A percentile compares a stretch with the other conserved stretches of the same genome.
These are phyloP conservation scores for Thraustochytrium sp. DNA, from an alignment of 352 stramenopile species.

Conservation along the genomic window DNA sequence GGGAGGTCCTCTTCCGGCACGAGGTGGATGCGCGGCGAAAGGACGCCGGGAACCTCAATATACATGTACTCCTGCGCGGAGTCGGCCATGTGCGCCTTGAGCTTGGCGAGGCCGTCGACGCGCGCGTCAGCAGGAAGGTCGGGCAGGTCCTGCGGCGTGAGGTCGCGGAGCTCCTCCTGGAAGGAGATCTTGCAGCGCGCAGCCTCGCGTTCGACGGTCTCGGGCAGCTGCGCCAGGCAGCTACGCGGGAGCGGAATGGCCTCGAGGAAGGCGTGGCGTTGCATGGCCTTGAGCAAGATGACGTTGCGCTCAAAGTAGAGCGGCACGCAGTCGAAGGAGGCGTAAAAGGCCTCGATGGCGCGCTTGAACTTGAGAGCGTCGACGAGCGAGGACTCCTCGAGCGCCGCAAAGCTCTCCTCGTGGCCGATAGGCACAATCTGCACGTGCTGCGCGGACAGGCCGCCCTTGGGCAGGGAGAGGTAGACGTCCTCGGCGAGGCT, in stretches of 20 bases:
- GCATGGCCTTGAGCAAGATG: constrained; percentile 7
- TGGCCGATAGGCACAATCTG: constrained; percentile 66
- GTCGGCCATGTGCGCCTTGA: neutral
- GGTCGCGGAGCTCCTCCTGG: neutral
- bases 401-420: constrained; percentile 38
- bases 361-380: constrained; percentile 25
- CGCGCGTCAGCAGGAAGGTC: neutral
- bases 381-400: neutral
- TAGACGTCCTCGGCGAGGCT: constrained; percentile 60
- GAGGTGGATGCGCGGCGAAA: neutral
- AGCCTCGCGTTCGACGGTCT: neutral
- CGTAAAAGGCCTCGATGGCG: constrained; percentile 28
- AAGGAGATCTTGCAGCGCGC: constrained; percentile 27
- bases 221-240: neutral
- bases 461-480: constrained; percentile 62
- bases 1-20: neutral
- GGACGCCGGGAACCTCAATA: neutral
- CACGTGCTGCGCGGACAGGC: constrained; percentile 55
- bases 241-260: constrained; percentile 1
- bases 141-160: neutral
- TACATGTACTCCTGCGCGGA: constrained; percentile 18
- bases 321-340: constrained; percentile 1
- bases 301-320: constrained; percentile 35
- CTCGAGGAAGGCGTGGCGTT: constrained; percentile 36
- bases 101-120: neutral